Evolutionary conservation across 345 rosid genomes (phyloP), one percentile per base, ranked within the genome.

Genomic region (Arabidopsis arenosa): DNA sequence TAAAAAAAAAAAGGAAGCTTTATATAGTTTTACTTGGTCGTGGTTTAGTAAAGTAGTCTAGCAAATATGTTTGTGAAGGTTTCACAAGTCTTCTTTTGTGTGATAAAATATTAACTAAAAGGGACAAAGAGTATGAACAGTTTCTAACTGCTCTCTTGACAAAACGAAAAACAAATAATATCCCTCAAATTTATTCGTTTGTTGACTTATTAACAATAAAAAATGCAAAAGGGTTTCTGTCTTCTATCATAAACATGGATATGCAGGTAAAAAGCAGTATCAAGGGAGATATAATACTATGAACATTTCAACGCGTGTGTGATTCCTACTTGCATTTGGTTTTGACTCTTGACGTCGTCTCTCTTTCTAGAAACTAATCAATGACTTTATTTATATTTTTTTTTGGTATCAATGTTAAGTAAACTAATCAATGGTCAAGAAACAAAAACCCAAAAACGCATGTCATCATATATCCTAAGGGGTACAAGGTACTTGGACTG

Each of bases 81-180:
- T 21, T 21, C 59, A 8, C 33, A 66, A 48, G 66, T 66, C 67
- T 47, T 66, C 60, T 47, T 44, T 66, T 74, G 43, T 57, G 41
- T 57, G 17, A 45, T 26, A 56, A 23, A 63, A 28, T 40, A 14
- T 26, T 32, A 28, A 60, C 14, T 36, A 51, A 61, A 72, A 66
- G 36, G 32, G 32, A 51, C 9, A 72, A 51, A 61, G 44, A 67
- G 43, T 59, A 59, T 39, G 68, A 75, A 75, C 79, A 58, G 62
- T 75, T 39, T 40, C 68, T 67, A 75, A 67, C 79, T 67, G 35
- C 73, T 75, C 73, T 67, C 0, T 67, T 75, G 73, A 75, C 45
- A 54, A 63, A 57, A n/a, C 5, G 5, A 9, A 61, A 45, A 44
- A 57, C 15, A 54, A 54, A 15, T 21, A 64, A 43, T 44, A 64